Conservation (phyloP, 169 alveolate species). For the Eimeria necatrix region DNA sequence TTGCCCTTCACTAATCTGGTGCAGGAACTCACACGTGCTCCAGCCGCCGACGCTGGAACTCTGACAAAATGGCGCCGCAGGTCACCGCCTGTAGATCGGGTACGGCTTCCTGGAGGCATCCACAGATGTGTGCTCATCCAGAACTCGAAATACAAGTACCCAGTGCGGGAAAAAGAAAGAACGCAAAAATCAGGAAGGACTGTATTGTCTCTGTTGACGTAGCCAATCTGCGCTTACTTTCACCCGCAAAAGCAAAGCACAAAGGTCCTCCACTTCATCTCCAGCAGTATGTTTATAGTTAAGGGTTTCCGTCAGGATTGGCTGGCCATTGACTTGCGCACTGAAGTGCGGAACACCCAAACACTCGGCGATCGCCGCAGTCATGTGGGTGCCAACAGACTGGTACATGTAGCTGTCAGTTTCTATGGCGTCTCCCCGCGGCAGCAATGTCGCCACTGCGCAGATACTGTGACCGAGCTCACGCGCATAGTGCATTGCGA, state of each 20-base stretch:
- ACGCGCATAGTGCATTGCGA: slow-evolving; percentile 85
- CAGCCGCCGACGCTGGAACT: slow-evolving; percentile 97
- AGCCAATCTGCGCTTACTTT: slow-evolving; percentile 72
- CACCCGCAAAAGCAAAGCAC: slow-evolving; percentile 87
- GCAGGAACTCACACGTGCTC: slow-evolving; percentile 94
- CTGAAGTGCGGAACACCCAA: slow-evolving; percentile 75
- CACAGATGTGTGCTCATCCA: not conserved
- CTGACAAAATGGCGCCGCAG: slow-evolving; percentile 98
- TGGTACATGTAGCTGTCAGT: slow-evolving; percentile 89
- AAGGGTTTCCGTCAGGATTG: slow-evolving; percentile 88
- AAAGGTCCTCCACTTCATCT: slow-evolving; percentile 97
- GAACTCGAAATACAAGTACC: not conserved
- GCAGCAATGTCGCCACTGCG: slow-evolving; percentile 83
- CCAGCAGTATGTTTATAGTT: slow-evolving; percentile 84
- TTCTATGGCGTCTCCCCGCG: slow-evolving; percentile 68
- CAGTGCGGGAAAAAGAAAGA: not conserved
- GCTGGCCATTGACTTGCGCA: slow-evolving; percentile 85
- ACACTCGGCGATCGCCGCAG: slow-evolving; percentile 94
- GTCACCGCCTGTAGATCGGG: slow-evolving; percentile 95
- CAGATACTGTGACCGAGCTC: slow-evolving; percentile 82
- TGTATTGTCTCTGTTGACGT: not conserved
- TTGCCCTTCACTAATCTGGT: not conserved
- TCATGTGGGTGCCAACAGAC: slow-evolving; percentile 96
- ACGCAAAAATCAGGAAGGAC: not conserved
- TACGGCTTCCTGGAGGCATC: slow-evolving; percentile 61